A percentile compares a stretch with the other conserved stretches of the same genome.
These are phyloP conservation scores for Arthromyces matolae DNA, from an alignment of 768 basidiomycete species.

Conservation along the genomic window DNA sequence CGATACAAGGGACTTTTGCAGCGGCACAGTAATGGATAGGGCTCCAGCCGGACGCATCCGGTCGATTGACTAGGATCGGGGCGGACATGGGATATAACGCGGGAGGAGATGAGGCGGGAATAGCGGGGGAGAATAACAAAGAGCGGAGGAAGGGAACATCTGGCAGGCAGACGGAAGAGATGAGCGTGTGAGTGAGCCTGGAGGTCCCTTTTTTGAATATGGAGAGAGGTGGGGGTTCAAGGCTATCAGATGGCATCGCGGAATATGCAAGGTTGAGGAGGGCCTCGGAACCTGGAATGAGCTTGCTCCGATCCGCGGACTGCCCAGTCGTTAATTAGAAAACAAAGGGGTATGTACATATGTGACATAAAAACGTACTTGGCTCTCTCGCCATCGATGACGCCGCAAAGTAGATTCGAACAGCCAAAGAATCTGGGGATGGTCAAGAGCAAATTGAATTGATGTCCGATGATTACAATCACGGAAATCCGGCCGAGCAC, in stretches of 20 bases:
- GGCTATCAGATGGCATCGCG: constrained; percentile 36
- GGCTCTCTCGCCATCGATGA: constrained; percentile 55
- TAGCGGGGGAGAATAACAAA: constrained; percentile 49
- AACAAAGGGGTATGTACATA: constrained; percentile 6
- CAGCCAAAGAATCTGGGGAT: constrained; percentile 63
- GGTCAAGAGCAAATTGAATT: constrained; percentile 61
- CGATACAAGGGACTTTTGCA: constrained; percentile 49
- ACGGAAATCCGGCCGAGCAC: constrained; percentile 69
- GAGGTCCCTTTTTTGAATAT: constrained; percentile 42
- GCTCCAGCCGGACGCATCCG: constrained; percentile 69
- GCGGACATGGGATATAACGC: constrained; percentile 43
- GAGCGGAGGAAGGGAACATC: constrained; percentile 51
- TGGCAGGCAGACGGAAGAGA: constrained; percentile 47
- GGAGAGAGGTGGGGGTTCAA: constrained; percentile 38
- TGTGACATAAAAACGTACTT: constrained; percentile 38
- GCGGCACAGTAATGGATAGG: constrained; percentile 68
- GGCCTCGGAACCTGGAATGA: constrained; percentile 32
- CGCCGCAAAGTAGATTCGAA: constrained; percentile 65
- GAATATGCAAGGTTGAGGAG: constrained; percentile 36
- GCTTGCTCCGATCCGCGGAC: constrained; percentile 37
- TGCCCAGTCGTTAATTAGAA: constrained; percentile 17
- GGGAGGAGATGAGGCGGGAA: constrained; percentile 34
- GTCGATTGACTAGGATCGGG: constrained; percentile 62
- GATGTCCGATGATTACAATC: constrained; percentile 72
- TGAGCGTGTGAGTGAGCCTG: constrained; percentile 46